A percentile compares a stretch with the other conserved stretches of the same genome.
These are phyloP conservation scores for Platismatia glauca DNA, from an alignment of 495 filamentous ascomycete genomes.

Conservation along the genomic window DNA sequence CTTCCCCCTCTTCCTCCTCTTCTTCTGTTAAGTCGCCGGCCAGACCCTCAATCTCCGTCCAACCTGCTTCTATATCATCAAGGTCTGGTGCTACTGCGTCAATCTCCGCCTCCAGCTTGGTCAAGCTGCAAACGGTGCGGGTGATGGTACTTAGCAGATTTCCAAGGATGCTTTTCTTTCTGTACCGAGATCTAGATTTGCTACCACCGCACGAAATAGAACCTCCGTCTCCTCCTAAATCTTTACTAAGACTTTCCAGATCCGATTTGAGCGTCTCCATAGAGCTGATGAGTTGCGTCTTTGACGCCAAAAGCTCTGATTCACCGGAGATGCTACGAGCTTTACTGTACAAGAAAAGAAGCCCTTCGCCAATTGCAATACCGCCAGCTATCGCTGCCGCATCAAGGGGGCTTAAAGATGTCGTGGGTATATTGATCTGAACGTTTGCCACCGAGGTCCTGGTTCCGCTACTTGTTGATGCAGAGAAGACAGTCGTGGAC, in stretches of 20 bases:
- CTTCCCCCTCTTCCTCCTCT: too few species aligned
- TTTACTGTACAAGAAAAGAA: not conserved
- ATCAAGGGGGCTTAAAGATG: not conserved
- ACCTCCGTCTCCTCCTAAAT: not conserved
- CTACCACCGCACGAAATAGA: not conserved
- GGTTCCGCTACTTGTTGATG: not conserved
- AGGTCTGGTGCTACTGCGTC: too few species aligned
- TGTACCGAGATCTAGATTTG: not conserved
- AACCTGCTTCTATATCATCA: too few species aligned
- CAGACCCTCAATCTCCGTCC: too few species aligned
- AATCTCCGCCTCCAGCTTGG: too few species aligned
- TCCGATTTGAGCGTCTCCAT: not conserved
- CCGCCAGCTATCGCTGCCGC: not conserved
- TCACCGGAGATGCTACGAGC: not conserved
- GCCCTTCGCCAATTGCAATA: not conserved
- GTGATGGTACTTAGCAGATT: not conserved
- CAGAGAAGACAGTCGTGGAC: not conserved
- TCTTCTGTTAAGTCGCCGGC: too few species aligned
- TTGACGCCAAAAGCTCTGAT: not conserved
- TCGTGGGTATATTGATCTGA: not conserved
- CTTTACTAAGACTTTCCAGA: not conserved
- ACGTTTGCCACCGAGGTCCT: not conserved
- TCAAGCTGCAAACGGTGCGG: too few species aligned
- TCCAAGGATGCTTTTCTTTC: not conserved
- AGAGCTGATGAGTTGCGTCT: not conserved